Conservation (phyloP, 179 eudicot species). For the Heliamphora pulchella region DNA sequence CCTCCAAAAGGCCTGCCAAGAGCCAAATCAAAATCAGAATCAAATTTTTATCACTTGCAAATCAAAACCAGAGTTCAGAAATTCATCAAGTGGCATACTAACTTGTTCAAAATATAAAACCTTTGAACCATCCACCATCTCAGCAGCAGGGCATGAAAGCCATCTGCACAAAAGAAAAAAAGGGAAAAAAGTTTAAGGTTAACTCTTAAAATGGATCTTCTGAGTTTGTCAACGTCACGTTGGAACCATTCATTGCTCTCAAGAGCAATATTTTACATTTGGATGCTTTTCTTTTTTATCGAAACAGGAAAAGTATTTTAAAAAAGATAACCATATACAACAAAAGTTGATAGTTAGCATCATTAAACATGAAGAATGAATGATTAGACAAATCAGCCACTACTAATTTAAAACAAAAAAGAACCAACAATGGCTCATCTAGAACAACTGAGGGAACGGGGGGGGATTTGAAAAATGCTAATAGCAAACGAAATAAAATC, state of each 20-base stretch:
- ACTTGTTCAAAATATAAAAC: constrained; percentile 85
- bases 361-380: not conserved
- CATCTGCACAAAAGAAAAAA: constrained; percentile 41
- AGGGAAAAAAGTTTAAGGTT: not conserved
- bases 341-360: not conserved
- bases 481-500: not conserved
- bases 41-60: not conserved
- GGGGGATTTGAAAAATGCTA: not conserved
- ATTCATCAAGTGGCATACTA: not conserved
- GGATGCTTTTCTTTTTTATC: not conserved
- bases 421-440: not conserved
- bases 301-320: not conserved
- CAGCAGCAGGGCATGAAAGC: constrained; percentile 92
- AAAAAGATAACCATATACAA: not conserved
- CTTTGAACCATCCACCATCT: constrained; percentile 92
- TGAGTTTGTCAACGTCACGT: not conserved
- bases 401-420: not conserved
- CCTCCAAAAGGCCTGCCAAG: constrained; percentile 92
- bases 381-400: not conserved
- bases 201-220: not conserved
- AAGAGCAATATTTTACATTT: not conserved
- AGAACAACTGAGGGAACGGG: not conserved
- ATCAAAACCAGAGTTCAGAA: constrained; percentile 5
- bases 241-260: not conserved
- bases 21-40: constrained; percentile 14